These are phyloP conservation scores for Neospermospora avenae DNA, from an alignment of 2,329 filamentous ascomycete genomes.

Conservation along the genomic window DNA sequence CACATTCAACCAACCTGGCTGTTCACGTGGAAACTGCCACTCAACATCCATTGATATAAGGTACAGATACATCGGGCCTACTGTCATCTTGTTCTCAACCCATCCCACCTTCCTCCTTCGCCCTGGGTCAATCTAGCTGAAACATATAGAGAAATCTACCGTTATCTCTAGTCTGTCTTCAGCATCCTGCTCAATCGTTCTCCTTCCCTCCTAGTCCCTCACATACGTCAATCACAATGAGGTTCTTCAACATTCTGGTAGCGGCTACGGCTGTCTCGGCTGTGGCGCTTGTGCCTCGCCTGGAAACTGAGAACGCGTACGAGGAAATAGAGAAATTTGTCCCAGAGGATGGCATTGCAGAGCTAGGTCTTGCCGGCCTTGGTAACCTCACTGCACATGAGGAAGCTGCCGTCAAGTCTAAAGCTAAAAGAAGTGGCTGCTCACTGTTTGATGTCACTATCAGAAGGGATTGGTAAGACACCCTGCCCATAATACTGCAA, in stretches of 20 bases:
- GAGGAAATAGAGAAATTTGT: not conserved
- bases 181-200: not conserved
- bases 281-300: not conserved
- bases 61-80: not conserved
- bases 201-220: not conserved
- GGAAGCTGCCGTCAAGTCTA: not conserved
- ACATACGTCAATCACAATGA: not conserved
- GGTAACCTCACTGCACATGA: not conserved
- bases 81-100: not conserved
- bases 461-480: constrained; percentile 3
- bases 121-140: not conserved
- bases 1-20: not conserved
- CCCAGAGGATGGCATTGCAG: constrained; percentile 1
- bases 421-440: not conserved
- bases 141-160: not conserved
- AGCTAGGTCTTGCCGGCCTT: not conserved
- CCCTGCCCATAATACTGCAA: not conserved
- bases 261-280: not conserved
- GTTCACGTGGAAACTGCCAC: not conserved
- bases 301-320: not conserved
- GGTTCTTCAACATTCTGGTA: not conserved
- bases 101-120: not conserved
- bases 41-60: not conserved
- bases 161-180: not conserved
- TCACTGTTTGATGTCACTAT: constrained; percentile 1